Conservation (phyloP, 352 stramenopile species). For the Phytophthora lateralis region DNA sequence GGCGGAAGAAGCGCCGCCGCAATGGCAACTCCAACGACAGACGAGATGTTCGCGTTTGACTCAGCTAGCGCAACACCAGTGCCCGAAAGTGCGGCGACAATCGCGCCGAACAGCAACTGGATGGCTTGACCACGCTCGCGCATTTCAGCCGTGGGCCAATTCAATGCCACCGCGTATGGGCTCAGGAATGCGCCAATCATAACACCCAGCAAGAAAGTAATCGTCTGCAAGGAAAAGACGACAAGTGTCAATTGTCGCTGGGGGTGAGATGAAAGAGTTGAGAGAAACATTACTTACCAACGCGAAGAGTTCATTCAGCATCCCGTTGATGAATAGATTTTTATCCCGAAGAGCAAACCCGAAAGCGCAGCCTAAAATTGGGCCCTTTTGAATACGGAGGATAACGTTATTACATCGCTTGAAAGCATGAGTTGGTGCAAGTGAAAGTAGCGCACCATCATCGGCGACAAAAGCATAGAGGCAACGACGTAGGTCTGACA, state of each 20-base stretch:
- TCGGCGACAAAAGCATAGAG: conserved; percentile 86
- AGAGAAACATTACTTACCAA: conserved; percentile 38
- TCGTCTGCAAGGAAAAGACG: conserved; percentile 38
- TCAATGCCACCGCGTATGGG: conserved; percentile 75
- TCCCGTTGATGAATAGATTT: conserved; percentile 83
- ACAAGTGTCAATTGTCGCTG: background rate
- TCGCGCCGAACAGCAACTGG: conserved; percentile 78
- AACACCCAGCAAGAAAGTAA: conserved; percentile 81
- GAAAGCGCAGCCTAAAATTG: conserved; percentile 85
- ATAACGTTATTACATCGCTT: background rate
- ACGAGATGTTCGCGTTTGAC: conserved; percentile 89
- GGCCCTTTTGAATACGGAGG: conserved; percentile 42
- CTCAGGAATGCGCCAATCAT: conserved; percentile 82
- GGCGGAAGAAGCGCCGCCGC: conserved; percentile 79
- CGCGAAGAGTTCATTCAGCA: conserved; percentile 84
- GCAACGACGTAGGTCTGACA: conserved; percentile 82
- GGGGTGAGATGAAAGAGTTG: background rate
- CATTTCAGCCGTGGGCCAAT: conserved; percentile 88
- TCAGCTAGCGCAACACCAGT: conserved; percentile 81
- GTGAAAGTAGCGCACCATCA: conserved; percentile 63
- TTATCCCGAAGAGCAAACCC: conserved; percentile 80
- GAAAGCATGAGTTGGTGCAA: background rate
- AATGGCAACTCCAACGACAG: conserved; percentile 89
- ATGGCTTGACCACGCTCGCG: conserved; percentile 76
- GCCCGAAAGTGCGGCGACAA: conserved; percentile 79